These are phyloP conservation scores for Eimeria acervulina DNA, from an alignment of 169 alveolate genomes.

Conservation along the genomic window DNA sequence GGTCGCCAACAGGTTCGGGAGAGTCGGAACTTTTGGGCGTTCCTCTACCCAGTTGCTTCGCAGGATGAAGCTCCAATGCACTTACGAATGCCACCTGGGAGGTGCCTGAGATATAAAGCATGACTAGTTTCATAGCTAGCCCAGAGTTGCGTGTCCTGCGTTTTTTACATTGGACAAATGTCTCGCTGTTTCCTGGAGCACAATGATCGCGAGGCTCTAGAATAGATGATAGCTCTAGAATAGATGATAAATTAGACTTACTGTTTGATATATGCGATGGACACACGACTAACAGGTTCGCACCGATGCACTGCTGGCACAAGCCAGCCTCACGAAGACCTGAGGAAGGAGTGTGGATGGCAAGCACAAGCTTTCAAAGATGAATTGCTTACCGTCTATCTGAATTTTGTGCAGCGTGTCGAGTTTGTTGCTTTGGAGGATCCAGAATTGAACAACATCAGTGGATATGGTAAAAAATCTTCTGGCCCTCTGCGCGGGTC, in stretches of 20 bases:
- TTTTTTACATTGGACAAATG: not conserved
- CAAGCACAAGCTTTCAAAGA: not conserved
- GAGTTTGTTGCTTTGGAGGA: conserved; percentile 60
- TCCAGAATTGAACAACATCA: conserved; percentile 77
- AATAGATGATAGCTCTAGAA: not conserved
- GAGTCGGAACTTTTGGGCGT: conserved; percentile 37
- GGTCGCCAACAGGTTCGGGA: conserved; percentile 37
- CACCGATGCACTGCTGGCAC: conserved; percentile 78
- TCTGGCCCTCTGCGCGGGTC: conserved; percentile 38
- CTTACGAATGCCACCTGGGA: conserved; percentile 65
- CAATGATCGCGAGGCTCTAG: not conserved
- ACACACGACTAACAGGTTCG: conserved; percentile 75
- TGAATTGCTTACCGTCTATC: conserved; percentile 26
- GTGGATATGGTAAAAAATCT: conserved; percentile 74
- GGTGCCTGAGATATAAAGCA: conserved; percentile 54
- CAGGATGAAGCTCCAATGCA: conserved; percentile 39
- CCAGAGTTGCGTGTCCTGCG: not conserved
- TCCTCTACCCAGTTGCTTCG: not conserved
- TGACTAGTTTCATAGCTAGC: not conserved
- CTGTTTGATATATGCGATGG: conserved; percentile 54
- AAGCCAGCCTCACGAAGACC: conserved; percentile 82
- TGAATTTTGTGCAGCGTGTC: conserved; percentile 58
- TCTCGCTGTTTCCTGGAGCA: conserved; percentile 26
- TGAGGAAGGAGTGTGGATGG: not conserved
- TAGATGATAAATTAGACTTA: not conserved